Evolutionary conservation across 495 filamentous ascomycete species (phyloP).

Genomic region (Physcia stellaris): DNA sequence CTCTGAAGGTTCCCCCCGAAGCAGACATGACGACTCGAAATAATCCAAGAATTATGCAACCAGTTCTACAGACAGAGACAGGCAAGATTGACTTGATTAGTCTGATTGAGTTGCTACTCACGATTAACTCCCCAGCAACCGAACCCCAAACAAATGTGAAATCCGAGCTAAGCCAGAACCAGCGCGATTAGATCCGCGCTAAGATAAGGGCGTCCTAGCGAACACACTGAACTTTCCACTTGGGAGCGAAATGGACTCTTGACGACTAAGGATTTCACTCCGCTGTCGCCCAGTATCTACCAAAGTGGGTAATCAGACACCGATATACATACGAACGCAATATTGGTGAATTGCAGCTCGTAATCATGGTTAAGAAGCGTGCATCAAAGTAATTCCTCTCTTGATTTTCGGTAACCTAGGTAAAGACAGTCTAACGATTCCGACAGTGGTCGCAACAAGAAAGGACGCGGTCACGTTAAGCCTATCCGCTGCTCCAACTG

Average conservation of each 20-base stretch:
- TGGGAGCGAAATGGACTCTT: no score
- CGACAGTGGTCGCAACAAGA: slow-evolving; percentile 94
- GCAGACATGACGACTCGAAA: slow-evolving; percentile 38
- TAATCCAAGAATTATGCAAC: slow-evolving; percentile 1
- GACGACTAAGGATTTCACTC: no score
- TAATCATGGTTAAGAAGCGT: slow-evolving; percentile 99
- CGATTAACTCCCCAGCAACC: no score
- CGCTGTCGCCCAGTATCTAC: no score
- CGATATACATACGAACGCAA: no score
- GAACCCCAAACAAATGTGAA: slow-evolving; percentile 5
- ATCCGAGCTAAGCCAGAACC: slow-evolving; percentile 2
- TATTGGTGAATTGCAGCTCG: no score
- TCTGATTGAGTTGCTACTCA: no score
- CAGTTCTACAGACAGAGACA: slow-evolving; percentile 1
- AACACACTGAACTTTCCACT: no score
- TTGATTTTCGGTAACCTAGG: not conserved
- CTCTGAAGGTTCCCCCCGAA: slow-evolving; percentile 40
- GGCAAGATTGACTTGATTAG: no score
- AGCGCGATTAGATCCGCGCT: slow-evolving; percentile 7
- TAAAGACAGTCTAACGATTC: slow-evolving; percentile 17
- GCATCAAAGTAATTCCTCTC: slow-evolving; percentile 68
- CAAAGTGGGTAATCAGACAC: no score
- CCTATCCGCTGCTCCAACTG: slow-evolving; percentile 99
- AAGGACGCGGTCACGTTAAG: slow-evolving; percentile 98
- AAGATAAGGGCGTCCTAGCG: slow-evolving; percentile 10